Evolutionary conservation across 2,329 filamentous ascomycete genomes (phyloP).

Genomic region (Penicillium verrucosum): DNA sequence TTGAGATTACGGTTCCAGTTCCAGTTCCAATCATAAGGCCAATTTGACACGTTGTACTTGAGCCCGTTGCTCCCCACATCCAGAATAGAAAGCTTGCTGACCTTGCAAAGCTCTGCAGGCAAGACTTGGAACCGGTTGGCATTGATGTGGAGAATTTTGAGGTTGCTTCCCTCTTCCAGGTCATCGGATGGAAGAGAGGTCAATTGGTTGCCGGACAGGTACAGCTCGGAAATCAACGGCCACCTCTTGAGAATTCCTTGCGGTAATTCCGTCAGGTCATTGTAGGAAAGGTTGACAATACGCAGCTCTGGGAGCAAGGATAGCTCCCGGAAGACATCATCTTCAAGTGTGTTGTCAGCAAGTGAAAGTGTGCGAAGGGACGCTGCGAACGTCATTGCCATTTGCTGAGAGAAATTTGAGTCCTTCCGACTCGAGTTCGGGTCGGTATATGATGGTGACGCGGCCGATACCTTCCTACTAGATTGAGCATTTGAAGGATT

Average conservation of each 20-base stretch:
- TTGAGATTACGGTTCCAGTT: slow-evolving; percentile 94
- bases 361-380: slow-evolving; percentile 81
- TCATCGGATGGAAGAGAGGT: slow-evolving; percentile 91
- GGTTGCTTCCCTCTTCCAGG: slow-evolving; percentile 79
- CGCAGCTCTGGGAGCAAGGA: slow-evolving; percentile 77
- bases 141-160: slow-evolving; percentile 92
- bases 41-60: slow-evolving; percentile 99
- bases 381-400: slow-evolving; percentile 82
- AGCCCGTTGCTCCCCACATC: slow-evolving; percentile 93
- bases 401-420: slow-evolving; percentile 74
- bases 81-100: slow-evolving; percentile 84
- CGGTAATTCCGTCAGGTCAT: slow-evolving; percentile 88
- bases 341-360: slow-evolving; percentile 89
- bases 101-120: slow-evolving; percentile 90
- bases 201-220: slow-evolving; percentile 91
- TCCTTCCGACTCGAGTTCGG: slow-evolving; percentile 71
- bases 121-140: slow-evolving; percentile 97
- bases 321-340: slow-evolving; percentile 92
- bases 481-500: slow-evolving; percentile 84
- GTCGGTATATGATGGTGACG: slow-evolving; percentile 64
- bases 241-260: slow-evolving; percentile 83
- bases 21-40: slow-evolving; percentile 99
- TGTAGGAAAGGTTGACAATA: slow-evolving; percentile 90
- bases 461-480: slow-evolving; percentile 78
- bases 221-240: slow-evolving; percentile 86